Percentiles rank a stretch among this genome's conserved stretches.
These are phyloP conservation scores for Monosporozyma servazzii DNA, from an alignment of 805 yeast genomes.

Conservation along the genomic window DNA sequence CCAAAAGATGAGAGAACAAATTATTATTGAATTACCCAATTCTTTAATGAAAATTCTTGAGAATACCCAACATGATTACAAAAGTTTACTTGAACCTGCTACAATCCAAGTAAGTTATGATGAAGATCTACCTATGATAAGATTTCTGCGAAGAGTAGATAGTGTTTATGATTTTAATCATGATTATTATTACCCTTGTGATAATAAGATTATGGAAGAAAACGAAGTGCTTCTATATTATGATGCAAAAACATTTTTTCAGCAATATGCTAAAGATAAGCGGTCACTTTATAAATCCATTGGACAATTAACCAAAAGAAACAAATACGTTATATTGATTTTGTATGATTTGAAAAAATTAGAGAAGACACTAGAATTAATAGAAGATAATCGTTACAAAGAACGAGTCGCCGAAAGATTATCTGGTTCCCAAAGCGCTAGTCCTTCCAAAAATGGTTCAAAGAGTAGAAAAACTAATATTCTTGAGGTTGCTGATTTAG, in stretches of 20 bases:
- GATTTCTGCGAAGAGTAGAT: conserved; percentile 42
- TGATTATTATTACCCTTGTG: conserved; percentile 50
- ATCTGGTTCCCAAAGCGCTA: not conserved
- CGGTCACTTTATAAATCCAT: conserved; percentile 18
- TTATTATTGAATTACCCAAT: conserved; percentile 38
- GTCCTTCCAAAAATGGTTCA: not conserved
- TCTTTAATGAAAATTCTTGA: conserved; percentile 25
- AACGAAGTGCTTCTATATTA: conserved; percentile 36
- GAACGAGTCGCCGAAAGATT: conserved; percentile 29
- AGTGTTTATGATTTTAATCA: conserved; percentile 40
- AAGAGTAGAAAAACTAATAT: conserved; percentile 8
- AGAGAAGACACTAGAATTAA: conserved; percentile 35
- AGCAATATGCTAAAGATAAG: conserved; percentile 24
- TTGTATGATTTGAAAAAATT: conserved; percentile 42
- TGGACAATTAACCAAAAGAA: conserved; percentile 17
- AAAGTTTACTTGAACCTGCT: conserved; percentile 16
- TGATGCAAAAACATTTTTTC: conserved; percentile 38
- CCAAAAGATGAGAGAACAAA: conserved; percentile 42
- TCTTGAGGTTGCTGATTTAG: conserved; percentile 10
- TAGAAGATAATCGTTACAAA: conserved; percentile 40
- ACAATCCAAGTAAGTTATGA: conserved; percentile 16
- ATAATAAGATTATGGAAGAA: conserved; percentile 36
- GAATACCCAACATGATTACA: conserved; percentile 17
- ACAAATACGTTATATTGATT: conserved; percentile 34
- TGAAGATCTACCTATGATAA: conserved; percentile 35